Percentiles rank a stretch among this genome's conserved stretches.
Conservation (phyloP, 2,329 filamentous ascomycete genomes). For the Cercospora beticola region DNA sequence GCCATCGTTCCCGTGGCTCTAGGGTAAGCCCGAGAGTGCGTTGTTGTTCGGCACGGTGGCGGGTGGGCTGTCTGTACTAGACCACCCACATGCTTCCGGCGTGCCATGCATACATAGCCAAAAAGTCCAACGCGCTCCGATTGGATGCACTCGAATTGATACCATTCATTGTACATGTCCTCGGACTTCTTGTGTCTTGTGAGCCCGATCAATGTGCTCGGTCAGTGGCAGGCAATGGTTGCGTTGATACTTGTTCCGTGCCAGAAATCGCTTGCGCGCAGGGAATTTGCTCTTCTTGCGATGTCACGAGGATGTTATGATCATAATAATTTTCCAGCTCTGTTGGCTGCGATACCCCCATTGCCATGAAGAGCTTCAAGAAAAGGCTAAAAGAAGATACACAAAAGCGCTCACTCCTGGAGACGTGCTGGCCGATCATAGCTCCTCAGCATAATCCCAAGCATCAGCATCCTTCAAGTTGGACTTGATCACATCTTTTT, state of each 20-base stretch:
- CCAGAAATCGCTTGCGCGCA: neutral
- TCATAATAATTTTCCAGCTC: neutral
- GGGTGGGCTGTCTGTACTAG: neutral
- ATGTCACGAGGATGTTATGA: too few species aligned
- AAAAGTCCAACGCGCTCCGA: neutral
- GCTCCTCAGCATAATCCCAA: constrained; percentile 5
- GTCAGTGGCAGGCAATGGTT: neutral
- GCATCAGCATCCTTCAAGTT: constrained; percentile 12
- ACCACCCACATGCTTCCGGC: constrained; percentile 7
- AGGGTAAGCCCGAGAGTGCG: neutral
- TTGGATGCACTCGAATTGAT: neutral
- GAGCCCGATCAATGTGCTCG: too few species aligned
- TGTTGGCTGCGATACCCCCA: neutral
- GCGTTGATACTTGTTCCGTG: neutral
- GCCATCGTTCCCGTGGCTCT: neutral
- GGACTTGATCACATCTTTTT: constrained; percentile 51
- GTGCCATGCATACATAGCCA: too few species aligned
- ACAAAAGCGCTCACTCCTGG: too few species aligned
- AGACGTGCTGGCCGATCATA: too few species aligned
- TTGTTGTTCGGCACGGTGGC: neutral
- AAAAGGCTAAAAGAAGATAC: too few species aligned
- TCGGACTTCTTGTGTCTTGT: too few species aligned
- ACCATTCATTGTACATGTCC: neutral
- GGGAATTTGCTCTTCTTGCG: too few species aligned
- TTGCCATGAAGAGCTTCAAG: too few species aligned